Evolutionary conservation across 73 alveolate species (phyloP).

Genomic region (Stentor coeruleus): DNA sequence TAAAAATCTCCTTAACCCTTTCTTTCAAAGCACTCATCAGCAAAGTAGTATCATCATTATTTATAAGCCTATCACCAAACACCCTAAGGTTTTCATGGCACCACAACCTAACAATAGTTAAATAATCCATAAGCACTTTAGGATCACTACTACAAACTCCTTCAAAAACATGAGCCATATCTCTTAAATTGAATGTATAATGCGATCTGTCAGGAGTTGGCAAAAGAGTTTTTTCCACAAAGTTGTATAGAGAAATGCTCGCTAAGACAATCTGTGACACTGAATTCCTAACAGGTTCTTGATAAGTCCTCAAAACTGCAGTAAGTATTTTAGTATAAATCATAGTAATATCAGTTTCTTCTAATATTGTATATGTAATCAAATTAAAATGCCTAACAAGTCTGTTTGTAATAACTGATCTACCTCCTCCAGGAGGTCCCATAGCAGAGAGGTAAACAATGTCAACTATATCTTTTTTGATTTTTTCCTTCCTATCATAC

Average conservation of each 20-base stretch:
- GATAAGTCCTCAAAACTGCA: slow-evolving; percentile 56
- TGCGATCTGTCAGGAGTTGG: slow-evolving; percentile 99
- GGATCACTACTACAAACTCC: slow-evolving; percentile 47
- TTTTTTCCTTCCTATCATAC: slow-evolving; percentile 96
- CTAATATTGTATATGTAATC: slow-evolving; percentile 49
- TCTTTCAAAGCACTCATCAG: slow-evolving; percentile 61
- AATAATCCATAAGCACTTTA: slow-evolving; percentile 28
- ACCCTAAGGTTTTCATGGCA: slow-evolving; percentile 99
- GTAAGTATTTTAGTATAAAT: slow-evolving; percentile 53
- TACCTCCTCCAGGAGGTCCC: slow-evolving; percentile 99
- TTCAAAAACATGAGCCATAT: slow-evolving; percentile 71
- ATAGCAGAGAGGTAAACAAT: slow-evolving; percentile 95
- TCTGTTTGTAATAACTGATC: slow-evolving; percentile 95
- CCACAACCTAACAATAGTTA: slow-evolving; percentile 94
- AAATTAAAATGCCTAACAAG: slow-evolving; percentile 95
- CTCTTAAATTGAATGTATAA: slow-evolving; percentile 99
- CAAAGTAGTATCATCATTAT: slow-evolving; percentile 91
- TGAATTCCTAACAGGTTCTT: slow-evolving; percentile 51
- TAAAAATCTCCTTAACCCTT: slow-evolving; percentile 64
- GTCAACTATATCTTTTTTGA: slow-evolving; percentile 90
- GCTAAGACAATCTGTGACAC: slow-evolving; percentile 50
- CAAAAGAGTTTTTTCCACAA: slow-evolving; percentile 88
- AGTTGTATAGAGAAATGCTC: slow-evolving; percentile 82
- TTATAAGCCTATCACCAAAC: slow-evolving; percentile 98
- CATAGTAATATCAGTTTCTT: slow-evolving; percentile 55